Evolutionary conservation across 306 rosid genomes (phyloP).

Genomic region (Malus domestica): DNA sequence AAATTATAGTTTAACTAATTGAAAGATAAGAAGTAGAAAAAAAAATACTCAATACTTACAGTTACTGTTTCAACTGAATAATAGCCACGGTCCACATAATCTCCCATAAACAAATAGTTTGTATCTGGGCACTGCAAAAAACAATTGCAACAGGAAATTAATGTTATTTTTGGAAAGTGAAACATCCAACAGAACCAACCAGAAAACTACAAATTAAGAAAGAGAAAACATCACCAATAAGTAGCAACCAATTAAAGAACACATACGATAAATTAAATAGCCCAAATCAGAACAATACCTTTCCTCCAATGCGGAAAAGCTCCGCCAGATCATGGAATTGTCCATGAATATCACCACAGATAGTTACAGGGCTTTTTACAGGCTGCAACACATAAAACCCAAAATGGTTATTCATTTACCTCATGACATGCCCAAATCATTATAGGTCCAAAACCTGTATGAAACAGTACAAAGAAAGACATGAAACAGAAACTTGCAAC

Average conservation of each 20-base stretch:
- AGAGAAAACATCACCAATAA: neutral
- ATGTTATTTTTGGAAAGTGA: neutral
- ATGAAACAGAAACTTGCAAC: neutral
- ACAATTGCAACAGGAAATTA: conserved; percentile 23
- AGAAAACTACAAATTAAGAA: neutral
- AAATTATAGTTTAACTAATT: neutral
- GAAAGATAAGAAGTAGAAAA: neutral
- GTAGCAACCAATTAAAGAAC: neutral
- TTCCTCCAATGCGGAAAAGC: conserved; percentile 95
- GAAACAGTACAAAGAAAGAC: too few relatives aligned
- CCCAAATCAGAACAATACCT: conserved; percentile 43
- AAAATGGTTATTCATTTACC: conserved; percentile 9
- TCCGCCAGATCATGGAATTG: conserved; percentile 98
- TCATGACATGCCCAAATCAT: conserved; percentile 12
- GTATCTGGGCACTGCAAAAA: conserved; percentile 93
- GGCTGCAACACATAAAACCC: conserved; percentile 54
- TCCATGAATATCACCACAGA: conserved; percentile 97
- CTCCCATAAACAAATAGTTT: conserved; percentile 96
- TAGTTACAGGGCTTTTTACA: conserved; percentile 90
- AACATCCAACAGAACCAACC: neutral
- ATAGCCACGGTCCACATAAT: conserved; percentile 97
- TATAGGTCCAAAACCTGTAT: neutral
- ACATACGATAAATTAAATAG: conserved; percentile 4
- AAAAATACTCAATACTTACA: conserved; percentile 36
- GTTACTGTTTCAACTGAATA: conserved; percentile 95